Conservation (phyloP, 2,329 filamentous ascomycete species). For the Fusarium coicis region DNA sequence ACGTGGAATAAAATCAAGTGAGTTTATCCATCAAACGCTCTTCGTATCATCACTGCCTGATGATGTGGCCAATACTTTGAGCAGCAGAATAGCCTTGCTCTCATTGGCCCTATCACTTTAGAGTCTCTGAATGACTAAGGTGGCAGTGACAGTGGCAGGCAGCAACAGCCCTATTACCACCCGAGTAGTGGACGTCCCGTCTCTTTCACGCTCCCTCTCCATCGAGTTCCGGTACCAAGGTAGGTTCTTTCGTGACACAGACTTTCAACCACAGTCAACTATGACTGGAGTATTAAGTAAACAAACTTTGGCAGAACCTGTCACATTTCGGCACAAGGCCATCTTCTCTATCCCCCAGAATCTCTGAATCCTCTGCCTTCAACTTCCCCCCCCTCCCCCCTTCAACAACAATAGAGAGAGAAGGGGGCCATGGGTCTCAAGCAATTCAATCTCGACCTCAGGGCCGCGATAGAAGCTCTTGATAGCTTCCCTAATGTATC, state of each 20-base stretch:
- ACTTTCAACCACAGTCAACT: not conserved
- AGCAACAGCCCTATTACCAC: not conserved
- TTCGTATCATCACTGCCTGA: not conserved
- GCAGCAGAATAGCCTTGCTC: not conserved
- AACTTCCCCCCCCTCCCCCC: not conserved
- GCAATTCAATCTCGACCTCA: slow-evolving; percentile 70
- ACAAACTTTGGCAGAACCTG: not conserved
- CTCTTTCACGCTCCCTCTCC: not conserved
- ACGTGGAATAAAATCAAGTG: not conserved
- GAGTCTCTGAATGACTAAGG: not conserved
- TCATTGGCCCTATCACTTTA: not conserved
- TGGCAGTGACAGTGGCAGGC: not conserved
- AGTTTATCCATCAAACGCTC: not conserved
- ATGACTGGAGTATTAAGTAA: not conserved
- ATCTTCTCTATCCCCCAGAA: not conserved
- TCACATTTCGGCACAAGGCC: not conserved
- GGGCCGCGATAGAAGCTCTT: slow-evolving; percentile 46
- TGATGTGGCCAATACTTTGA: not conserved
- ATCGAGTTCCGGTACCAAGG: not conserved
- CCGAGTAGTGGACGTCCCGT: not conserved
- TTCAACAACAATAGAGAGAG: not conserved
- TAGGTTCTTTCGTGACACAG: not conserved
- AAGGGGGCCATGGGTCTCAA: slow-evolving; percentile 68
- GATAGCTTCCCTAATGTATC: slow-evolving; percentile 61
- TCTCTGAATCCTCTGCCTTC: too few species aligned